Evolutionary conservation across 2,329 filamentous ascomycete genomes (phyloP).

Genomic region (Pseudocercospora musae): DNA sequence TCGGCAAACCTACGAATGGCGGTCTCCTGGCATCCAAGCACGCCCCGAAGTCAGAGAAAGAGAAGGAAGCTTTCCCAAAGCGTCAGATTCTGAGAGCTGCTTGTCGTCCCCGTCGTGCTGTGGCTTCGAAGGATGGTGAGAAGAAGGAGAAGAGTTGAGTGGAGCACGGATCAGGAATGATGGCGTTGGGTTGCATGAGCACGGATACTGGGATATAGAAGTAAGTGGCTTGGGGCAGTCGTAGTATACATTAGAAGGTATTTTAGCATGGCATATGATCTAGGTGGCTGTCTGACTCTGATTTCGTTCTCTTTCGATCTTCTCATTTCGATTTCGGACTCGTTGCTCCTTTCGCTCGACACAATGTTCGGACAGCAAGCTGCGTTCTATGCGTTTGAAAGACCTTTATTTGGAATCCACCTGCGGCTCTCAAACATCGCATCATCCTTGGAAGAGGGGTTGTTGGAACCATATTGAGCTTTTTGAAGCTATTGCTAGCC

Average conservation of each 20-base stretch:
- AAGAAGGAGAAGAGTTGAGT: slow-evolving; percentile 7
- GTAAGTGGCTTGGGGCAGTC: not conserved
- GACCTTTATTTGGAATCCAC: too few species aligned
- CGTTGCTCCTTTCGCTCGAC: not conserved
- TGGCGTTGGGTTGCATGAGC: not conserved
- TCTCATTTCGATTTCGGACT: not conserved
- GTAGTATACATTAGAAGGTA: not conserved
- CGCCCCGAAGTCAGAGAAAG: slow-evolving; percentile 6
- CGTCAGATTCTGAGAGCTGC: not conserved
- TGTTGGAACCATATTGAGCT: not conserved
- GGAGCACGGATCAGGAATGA: not conserved
- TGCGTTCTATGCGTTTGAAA: not conserved
- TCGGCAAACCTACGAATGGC: slow-evolving; percentile 18
- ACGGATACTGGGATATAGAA: not conserved
- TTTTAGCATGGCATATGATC: not conserved
- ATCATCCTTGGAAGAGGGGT: not conserved
- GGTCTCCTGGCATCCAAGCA: slow-evolving; percentile 17
- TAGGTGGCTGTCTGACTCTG: slow-evolving; percentile 5
- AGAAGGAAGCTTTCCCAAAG: slow-evolving; percentile 7
- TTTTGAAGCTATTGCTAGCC: not conserved
- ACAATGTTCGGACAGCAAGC: not conserved
- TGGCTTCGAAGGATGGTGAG: not conserved
- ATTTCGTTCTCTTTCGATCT: not conserved
- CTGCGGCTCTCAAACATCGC: not conserved
- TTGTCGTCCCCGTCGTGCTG: not conserved